Conservation (phyloP, 164 flowering plant genomes). For the Magnolia officinalis region DNA sequence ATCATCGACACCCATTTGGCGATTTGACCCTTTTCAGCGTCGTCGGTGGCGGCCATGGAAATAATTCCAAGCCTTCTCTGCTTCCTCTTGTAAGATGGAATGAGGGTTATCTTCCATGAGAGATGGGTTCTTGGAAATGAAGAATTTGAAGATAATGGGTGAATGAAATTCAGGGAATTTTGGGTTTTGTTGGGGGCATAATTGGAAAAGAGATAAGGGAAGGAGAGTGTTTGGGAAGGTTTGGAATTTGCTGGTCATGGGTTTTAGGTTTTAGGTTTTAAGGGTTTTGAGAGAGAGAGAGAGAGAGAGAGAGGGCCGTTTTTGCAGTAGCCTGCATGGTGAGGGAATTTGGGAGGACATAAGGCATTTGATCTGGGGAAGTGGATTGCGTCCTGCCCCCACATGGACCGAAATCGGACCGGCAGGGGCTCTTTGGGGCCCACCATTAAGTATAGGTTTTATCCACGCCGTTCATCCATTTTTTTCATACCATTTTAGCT, state of each 20-base stretch:
- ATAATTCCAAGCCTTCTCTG: conserved; percentile 16
- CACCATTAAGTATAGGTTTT: too few species aligned
- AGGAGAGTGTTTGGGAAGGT: conserved; percentile 28
- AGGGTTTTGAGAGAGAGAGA: neutral
- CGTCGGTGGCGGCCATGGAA: conserved; percentile 14
- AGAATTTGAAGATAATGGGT: neutral
- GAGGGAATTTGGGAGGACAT: too few species aligned
- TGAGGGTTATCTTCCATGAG: conserved; percentile 9
- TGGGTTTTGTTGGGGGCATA: conserved; percentile 17
- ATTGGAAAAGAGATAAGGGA: conserved; percentile 10
- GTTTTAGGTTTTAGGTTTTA: neutral
- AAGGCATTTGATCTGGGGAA: too few species aligned
- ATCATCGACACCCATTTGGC: conserved; percentile 50
- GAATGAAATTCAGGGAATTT: conserved; percentile 15
- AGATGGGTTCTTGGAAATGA: conserved; percentile 11
- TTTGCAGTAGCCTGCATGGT: neutral
- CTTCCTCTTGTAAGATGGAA: conserved; percentile 9
- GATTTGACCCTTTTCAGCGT: conserved; percentile 15
- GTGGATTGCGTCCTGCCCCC: too few species aligned
- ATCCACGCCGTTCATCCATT: too few species aligned
- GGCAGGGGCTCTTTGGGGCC: too few species aligned
- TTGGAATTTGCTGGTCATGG: conserved; percentile 32
- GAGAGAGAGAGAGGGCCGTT: neutral
- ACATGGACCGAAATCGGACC: too few species aligned
- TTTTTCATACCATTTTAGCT: too few species aligned